Base-by-base conservation (phyloP, 768 basidiomycete species). In the Lyophyllum decastes region DNA sequence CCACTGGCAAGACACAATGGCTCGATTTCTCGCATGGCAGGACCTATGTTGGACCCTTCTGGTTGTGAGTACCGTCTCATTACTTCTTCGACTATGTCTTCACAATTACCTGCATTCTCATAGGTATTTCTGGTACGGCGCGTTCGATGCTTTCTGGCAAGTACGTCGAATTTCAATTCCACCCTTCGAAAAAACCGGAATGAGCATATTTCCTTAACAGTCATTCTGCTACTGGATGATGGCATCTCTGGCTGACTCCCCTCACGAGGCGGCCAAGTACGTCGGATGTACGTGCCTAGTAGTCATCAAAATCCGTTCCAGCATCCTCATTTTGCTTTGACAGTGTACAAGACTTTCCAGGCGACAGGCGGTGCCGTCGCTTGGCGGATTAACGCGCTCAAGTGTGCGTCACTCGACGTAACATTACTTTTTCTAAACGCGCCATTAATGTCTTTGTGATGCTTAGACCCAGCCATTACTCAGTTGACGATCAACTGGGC, bases 211-310 rank as follows among this genome's bases (percentile, higher is more conserved):
- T 2, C 5, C 21, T 16, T 30, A 21, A 16, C 38, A 68, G 67
- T 68, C 67, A 9, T 70, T 63, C 49, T 69, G 69, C 41, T 70
- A 70, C 54, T 70, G 69, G 69, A 33, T 70, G 34, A 70, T 70
- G 69, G 69, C 66, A 43, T 61, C 69, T 1, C 53, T 69, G 5
- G 66, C 69, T 11, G 60, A 68, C 17, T 64, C 65, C 6, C 69
- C 69, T 4, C 61, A 65, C 34, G 62, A 63, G 27, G 69, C 68
- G 11, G 69, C 68, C 25, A 70, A 70, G 53, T 69, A 67, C 41
- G 69, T 70, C 34, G 66, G 69, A 44, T 49, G 67, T 68, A 21
- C 17, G 67, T 63, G 26, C 30, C 7, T 4, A 25, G 3, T 30
- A n/a, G 16, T 19, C 30, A 8, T 22, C 26, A 12, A 40, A 12